phyloP scores from a whole-genome alignment of 2,329 filamentous ascomycete species.

The Chrysoporthe austroafricana region DNA sequence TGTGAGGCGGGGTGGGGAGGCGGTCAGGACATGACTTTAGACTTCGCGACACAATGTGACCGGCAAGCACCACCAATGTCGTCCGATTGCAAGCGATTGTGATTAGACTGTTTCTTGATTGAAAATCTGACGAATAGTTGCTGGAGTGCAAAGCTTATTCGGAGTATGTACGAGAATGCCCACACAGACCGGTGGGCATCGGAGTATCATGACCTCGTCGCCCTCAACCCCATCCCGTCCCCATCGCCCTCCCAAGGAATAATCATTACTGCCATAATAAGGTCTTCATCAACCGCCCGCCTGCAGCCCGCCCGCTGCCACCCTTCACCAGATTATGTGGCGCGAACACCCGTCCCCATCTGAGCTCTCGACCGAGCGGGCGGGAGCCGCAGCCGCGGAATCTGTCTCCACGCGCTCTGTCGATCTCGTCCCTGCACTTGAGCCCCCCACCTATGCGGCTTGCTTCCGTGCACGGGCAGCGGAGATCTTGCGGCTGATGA shows the following conservation, averaged over 20 bases:
- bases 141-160: slow-evolving; percentile 20
- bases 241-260: neutral
- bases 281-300: slow-evolving; percentile 5
- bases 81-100: slow-evolving; percentile 3
- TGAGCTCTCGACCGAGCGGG: neutral
- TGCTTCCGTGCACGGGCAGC: slow-evolving; percentile 34
- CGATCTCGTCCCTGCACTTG: neutral
- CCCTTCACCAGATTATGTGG: neutral
- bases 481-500: slow-evolving; percentile 43
- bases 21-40: neutral
- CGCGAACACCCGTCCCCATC: slow-evolving; percentile 11
- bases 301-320: neutral
- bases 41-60: neutral
- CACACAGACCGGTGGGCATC: slow-evolving; percentile 18
- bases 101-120: slow-evolving; percentile 16
- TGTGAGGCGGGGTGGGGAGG: neutral
- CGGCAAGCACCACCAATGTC: neutral
- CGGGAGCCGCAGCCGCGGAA: neutral
- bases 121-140: slow-evolving; percentile 23
- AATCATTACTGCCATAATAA: slow-evolving; percentile 28
- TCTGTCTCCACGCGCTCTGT: neutral
- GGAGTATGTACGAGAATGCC: slow-evolving; percentile 26
- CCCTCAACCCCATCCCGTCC: neutral
- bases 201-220: slow-evolving; percentile 28
- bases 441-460: slow-evolving; percentile 4